Evolutionary conservation across 306 rosid genomes (phyloP), one percentile per base, ranked within the genome.

Genomic region (Cucumis sativus): DNA sequence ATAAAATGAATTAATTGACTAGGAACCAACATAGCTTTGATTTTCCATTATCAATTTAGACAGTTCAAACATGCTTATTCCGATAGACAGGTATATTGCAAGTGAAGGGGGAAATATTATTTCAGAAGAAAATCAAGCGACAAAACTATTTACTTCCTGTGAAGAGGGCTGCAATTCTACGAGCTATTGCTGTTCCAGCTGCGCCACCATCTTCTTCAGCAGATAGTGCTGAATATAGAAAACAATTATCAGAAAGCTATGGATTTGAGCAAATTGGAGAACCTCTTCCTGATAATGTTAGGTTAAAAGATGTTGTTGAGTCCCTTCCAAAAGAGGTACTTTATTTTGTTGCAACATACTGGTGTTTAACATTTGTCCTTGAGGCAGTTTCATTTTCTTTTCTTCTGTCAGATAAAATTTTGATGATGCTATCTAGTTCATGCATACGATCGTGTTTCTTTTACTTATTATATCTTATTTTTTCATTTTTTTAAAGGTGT

Each of bases 301-400:
- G 91, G 21, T 80, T 95, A 40, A 92, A 89, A 86, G 91, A 92
- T 77, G 79, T 95, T 68, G 70, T 89, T 17, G 93, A 82, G 75
- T 87, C 92, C 75, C 97, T 95, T 85, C 99, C 99, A 16, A 91
- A 95, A 83, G 80, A 86, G 91, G 99, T 95, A 78, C 6, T 60
- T 85, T 68, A 51, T 69, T 0, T 66, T 61, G 16, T 20, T 28
- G 77, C 77, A 72, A 15, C 21, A 16, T 16, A 12, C 0, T 51
- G 10, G 45, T 73, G 62, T 28, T 25, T 52, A 16, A 21, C 15
- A 52, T 72, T 14, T 15, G 6, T 5, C 76, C 60, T 12, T 10
- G 60, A 47, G 37, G n/a, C 57, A 15, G 9, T 49, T 71, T 5
- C n/a, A 49, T 51, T 49, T 71, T 47, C 16, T 3, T 69, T 47